Evolutionary conservation across 148 eudicot species (phyloP).

Genomic region (Camellia japonica): DNA sequence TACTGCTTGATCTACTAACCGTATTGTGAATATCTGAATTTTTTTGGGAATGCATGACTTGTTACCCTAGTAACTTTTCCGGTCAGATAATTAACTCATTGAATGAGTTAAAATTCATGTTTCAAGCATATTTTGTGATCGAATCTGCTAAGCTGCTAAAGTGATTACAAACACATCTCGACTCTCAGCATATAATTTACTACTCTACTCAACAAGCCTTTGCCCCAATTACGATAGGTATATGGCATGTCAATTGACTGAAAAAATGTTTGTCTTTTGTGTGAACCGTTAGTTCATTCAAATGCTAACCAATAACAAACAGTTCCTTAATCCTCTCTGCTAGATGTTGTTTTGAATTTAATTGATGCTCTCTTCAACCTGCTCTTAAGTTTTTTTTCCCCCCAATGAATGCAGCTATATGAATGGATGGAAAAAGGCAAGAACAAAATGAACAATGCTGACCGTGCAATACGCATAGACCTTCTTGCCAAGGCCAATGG

Average conservation of each 20-base stretch:
- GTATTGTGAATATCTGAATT: not conserved
- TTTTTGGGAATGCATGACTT: not conserved
- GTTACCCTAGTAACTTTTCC: not conserved
- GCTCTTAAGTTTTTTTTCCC: not conserved
- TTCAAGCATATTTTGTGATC: not conserved
- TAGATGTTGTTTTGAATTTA: not conserved
- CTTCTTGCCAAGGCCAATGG: constrained; percentile 49
- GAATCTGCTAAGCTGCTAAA: not conserved
- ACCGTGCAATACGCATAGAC: constrained; percentile 47
- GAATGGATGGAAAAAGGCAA: constrained; percentile 50
- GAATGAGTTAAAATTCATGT: not conserved
- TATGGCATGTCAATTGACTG: no score
- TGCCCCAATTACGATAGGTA: not conserved
- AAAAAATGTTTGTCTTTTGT: not conserved
- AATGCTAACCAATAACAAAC: not conserved
- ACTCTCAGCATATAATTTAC: not conserved
- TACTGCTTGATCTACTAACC: no score
- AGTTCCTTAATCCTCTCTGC: not conserved
- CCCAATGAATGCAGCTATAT: constrained; percentile 32
- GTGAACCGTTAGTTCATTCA: not conserved
- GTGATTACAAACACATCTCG: not conserved
- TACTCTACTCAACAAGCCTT: not conserved
- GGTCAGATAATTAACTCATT: not conserved
- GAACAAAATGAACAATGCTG: constrained; percentile 32
- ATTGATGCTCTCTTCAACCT: not conserved